Percentiles rank a stretch among this genome's conserved stretches.
phyloP scores from a whole-genome alignment of 2,329 filamentous ascomycete species.

The Dothidotthia symphoricarpi region DNA sequence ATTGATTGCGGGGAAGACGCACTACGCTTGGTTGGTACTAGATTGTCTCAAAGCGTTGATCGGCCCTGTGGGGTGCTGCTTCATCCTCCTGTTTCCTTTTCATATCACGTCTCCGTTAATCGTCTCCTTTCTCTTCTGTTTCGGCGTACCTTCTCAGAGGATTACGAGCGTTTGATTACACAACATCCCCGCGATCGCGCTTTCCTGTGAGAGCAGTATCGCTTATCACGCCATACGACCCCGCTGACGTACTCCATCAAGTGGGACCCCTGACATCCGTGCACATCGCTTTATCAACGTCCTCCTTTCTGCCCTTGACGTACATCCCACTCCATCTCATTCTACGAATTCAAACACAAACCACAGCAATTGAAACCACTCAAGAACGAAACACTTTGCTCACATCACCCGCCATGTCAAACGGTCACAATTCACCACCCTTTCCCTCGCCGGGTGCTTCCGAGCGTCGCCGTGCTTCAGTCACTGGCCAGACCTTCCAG shows the following conservation, averaged over 20 bases:
- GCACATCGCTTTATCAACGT: slow-evolving; percentile 22
- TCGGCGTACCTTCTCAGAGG: slow-evolving; percentile 2
- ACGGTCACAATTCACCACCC: slow-evolving; percentile 43
- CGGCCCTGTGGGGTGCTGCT: slow-evolving; percentile 12
- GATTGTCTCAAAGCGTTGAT: slow-evolving; percentile 9
- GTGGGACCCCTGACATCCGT: slow-evolving; percentile 20
- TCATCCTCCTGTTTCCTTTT: slow-evolving; percentile 1
- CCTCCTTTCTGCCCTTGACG: slow-evolving; percentile 12
- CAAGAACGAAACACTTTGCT: slow-evolving; percentile 1
- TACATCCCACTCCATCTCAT: neutral
- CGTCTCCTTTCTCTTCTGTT: slow-evolving; percentile 6
- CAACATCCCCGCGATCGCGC: slow-evolving; percentile 10
- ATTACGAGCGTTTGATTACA: neutral
- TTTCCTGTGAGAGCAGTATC: slow-evolving; percentile 11
- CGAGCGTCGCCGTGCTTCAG: slow-evolving; percentile 47
- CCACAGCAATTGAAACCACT: neutral
- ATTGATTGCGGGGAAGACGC: slow-evolving; percentile 37
- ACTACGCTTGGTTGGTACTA: slow-evolving; percentile 20
- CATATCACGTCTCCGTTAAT: slow-evolving; percentile 28
- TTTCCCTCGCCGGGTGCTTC: slow-evolving; percentile 38
- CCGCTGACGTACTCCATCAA: slow-evolving; percentile 25
- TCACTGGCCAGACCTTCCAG: slow-evolving; percentile 51
- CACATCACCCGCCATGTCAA: slow-evolving; percentile 30
- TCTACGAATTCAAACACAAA: neutral
- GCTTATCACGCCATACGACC: slow-evolving; percentile 29